Evolutionary conservation across 2,329 filamentous ascomycete species (phyloP).

Genomic region (Fonsecaea nubica): DNA sequence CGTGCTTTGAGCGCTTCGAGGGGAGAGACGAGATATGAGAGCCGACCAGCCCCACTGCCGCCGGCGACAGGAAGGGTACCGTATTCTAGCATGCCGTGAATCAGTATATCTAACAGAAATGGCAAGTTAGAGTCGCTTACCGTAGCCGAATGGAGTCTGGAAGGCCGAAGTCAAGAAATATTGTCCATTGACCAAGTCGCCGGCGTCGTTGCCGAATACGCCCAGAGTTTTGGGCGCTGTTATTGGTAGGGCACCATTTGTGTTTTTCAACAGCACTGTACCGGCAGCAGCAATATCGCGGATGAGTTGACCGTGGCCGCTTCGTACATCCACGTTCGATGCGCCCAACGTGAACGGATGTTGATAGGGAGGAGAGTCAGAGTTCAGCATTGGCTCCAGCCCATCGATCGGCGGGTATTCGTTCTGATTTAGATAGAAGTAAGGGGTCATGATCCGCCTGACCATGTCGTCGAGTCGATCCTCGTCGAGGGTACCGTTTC

Average conservation of each 20-base stretch:
- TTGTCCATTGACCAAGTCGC: constrained; percentile 30
- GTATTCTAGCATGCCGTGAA: constrained; percentile 19
- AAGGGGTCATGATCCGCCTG: constrained; percentile 54
- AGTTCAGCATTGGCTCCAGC: constrained; percentile 28
- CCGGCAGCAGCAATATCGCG: constrained; percentile 63
- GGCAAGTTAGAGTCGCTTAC: constrained; percentile 69
- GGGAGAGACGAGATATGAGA: constrained; percentile 43
- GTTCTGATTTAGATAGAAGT: constrained; percentile 54
- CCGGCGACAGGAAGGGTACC: constrained; percentile 40
- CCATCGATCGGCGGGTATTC: constrained; percentile 40
- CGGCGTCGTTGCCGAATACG: constrained; percentile 58
- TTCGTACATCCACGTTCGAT: constrained; percentile 56
- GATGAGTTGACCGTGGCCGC: constrained; percentile 44
- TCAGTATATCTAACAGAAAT: background rate
- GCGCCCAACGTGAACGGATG: constrained; percentile 28
- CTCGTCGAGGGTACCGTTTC: constrained; percentile 51
- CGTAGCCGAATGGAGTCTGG: constrained; percentile 25
- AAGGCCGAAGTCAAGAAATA: constrained; percentile 29
- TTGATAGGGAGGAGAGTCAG: constrained; percentile 21
- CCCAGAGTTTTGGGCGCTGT: constrained; percentile 54
- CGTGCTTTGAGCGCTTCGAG: constrained; percentile 43
- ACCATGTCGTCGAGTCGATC: constrained; percentile 56
- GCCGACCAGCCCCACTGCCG: constrained; percentile 44
- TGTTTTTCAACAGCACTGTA: constrained; percentile 63
- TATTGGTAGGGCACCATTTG: constrained; percentile 57